Evolutionary conservation across 2,329 filamentous ascomycete genomes (phyloP).

Genomic region (Thelonectria olida): DNA sequence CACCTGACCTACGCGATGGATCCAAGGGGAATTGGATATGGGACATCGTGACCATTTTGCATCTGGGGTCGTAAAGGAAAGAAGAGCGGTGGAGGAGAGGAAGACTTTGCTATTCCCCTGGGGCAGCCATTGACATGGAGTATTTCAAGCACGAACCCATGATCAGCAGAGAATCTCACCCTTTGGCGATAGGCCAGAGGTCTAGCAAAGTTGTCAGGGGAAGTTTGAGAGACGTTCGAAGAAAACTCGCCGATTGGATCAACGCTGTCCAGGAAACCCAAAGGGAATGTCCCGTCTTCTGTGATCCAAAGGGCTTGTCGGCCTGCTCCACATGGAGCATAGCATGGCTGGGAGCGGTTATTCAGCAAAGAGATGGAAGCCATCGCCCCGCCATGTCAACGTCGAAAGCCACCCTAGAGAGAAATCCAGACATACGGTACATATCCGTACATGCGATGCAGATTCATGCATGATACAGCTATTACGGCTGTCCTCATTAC

Average conservation of each 20-base stretch:
- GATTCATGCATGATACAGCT: no score
- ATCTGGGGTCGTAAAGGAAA: slow-evolving; percentile 5
- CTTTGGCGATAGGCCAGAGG: neutral
- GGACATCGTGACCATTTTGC: slow-evolving; percentile 36
- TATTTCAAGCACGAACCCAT: slow-evolving; percentile 6
- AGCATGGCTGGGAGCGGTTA: no score
- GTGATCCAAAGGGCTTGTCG: neutral
- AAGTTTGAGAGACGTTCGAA: neutral
- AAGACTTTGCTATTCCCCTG: neutral
- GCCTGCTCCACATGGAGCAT: neutral
- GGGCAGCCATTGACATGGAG: neutral
- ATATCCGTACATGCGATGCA: no score
- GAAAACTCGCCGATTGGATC: slow-evolving; percentile 33
- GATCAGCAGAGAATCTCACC: neutral
- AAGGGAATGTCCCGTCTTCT: slow-evolving; percentile 3
- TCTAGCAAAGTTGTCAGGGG: neutral
- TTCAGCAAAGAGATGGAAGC: no score
- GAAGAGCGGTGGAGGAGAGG: slow-evolving; percentile 4
- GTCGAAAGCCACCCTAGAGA: no score
- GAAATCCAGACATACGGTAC: no score
- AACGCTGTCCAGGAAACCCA: slow-evolving; percentile 6
- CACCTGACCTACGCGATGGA: slow-evolving; percentile 38
- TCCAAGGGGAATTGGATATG: slow-evolving; percentile 27
- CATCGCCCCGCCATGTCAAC: no score
- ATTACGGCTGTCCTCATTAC: no score